Percentiles rank a stretch among this genome's conserved stretches.
Conservation (phyloP, 2,329 filamentous ascomycete species). For the Nannizzia gypsea region DNA sequence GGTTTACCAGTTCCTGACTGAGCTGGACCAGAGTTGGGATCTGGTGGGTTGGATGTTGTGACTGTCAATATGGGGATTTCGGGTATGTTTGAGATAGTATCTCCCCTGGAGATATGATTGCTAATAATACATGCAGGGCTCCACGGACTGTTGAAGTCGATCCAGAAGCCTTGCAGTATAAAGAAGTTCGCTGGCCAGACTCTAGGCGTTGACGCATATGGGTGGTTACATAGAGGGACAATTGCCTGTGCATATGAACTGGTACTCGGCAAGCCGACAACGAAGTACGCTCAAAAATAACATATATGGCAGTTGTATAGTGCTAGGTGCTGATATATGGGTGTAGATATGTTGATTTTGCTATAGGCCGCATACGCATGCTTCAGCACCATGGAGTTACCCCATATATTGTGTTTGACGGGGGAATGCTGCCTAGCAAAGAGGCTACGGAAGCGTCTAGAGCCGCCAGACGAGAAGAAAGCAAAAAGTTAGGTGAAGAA, state of each 20-base stretch:
- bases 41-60: neutral
- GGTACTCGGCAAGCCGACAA: constrained; percentile 75
- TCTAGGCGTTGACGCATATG: constrained; percentile 91
- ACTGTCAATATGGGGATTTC: constrained; percentile 33
- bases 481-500: constrained; percentile 62
- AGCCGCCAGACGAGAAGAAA: constrained; percentile 62
- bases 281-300: constrained; percentile 50
- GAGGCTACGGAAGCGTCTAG: constrained; percentile 71
- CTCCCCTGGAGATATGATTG: neutral
- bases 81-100: constrained; percentile 21
- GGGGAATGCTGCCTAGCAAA: constrained; percentile 89
- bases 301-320: neutral
- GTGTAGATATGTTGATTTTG: constrained; percentile 72
- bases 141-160: constrained; percentile 85
- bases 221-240: constrained; percentile 91
- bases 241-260: constrained; percentile 84
- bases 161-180: constrained; percentile 76
- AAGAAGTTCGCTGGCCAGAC: constrained; percentile 81
- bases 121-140: constrained; percentile 48
- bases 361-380: constrained; percentile 85
- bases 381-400: constrained; percentile 82
- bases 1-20: constrained; percentile 7
- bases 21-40: constrained; percentile 8
- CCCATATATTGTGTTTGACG: constrained; percentile 95
- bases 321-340: neutral